Conservation (phyloP, 768 basidiomycete species). For the Amanita thiersii region DNA sequence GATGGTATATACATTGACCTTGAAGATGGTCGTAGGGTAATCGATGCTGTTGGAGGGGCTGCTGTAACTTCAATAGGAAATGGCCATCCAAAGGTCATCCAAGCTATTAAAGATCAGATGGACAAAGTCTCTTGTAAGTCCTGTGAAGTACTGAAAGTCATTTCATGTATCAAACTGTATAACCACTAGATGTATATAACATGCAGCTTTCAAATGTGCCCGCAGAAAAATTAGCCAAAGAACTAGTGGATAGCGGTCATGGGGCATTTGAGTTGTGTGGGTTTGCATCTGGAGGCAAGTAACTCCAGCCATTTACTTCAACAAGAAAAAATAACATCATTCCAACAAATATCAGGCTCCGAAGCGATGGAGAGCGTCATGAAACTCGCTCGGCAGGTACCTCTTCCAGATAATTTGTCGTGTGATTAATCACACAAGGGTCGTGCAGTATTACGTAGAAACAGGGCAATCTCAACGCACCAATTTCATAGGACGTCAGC, state of each 20-base stretch:
- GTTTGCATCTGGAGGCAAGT: conserved; percentile 69
- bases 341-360: conserved; percentile 53
- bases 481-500: conserved; percentile 71
- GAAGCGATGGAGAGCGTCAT: conserved; percentile 88
- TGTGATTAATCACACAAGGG: conserved; percentile 2
- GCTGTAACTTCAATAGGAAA: conserved; percentile 78
- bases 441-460: conserved; percentile 57
- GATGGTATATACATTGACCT: conserved; percentile 68
- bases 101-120: conserved; percentile 73
- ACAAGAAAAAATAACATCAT: neutral
- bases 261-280: conserved; percentile 68
- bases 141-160: neutral
- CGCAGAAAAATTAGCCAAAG: conserved; percentile 70
- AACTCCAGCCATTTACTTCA: neutral
- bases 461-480: conserved; percentile 59
- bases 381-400: conserved; percentile 73
- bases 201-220: conserved; percentile 78
- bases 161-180: neutral
- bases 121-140: conserved; percentile 69
- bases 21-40: conserved; percentile 56
- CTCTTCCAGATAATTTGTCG: conserved; percentile 7
- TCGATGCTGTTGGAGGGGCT: conserved; percentile 83
- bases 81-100: conserved; percentile 59
- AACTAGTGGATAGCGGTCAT: conserved; percentile 54
- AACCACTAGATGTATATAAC: conserved; percentile 82